A percentile compares a stretch with the other conserved stretches of the same genome.
Conservation (phyloP, 1,139 yeast species). For the Taphrina deformans region DNA sequence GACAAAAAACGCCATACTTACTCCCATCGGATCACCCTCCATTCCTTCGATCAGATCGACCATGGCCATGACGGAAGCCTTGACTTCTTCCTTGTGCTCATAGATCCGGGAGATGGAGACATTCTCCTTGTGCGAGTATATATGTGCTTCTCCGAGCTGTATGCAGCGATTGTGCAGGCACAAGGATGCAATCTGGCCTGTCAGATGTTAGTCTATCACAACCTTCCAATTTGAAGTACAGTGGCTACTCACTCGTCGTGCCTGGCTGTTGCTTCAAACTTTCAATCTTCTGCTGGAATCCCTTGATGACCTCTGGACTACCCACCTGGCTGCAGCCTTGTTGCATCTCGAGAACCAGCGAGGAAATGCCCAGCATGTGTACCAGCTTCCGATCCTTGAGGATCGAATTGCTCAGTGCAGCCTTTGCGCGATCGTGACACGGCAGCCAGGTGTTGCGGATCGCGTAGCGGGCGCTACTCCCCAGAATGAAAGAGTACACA, state of each 20-base stretch:
- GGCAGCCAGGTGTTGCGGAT: neutral
- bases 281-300: neutral
- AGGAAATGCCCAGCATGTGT: neutral
- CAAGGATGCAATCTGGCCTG: neutral
- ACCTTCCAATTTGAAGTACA: no score
- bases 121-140: neutral
- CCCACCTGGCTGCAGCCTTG: neutral
- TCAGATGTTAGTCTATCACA: neutral
- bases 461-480: neutral
- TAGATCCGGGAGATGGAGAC: neutral
- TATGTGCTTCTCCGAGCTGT: neutral
- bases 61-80: neutral
- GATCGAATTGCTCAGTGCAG: neutral
- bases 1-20: neutral
- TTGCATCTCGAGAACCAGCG: neutral
- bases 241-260: no score
- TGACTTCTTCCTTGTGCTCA: neutral
- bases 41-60: neutral
- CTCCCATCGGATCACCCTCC: conserved; percentile 4
- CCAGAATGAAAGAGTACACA: neutral
- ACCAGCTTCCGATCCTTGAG: neutral
- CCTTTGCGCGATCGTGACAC: neutral
- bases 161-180: neutral
- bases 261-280: neutral
- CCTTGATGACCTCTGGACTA: neutral